These are phyloP conservation scores for Ophiostoma himal-ulmi DNA, from an alignment of 2,329 filamentous ascomycete species.

Conservation along the genomic window DNA sequence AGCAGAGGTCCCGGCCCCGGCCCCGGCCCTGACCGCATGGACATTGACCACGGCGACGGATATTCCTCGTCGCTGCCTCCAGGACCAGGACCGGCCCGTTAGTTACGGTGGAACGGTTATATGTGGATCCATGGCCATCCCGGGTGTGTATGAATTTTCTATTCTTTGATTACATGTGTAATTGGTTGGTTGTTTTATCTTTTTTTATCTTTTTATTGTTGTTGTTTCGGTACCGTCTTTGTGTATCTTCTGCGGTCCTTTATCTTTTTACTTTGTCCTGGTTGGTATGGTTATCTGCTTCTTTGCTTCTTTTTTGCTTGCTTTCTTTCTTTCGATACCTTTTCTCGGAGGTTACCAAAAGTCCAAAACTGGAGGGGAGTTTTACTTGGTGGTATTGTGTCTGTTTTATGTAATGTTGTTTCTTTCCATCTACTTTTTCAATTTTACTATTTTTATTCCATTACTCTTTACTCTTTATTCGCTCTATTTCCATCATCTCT, in stretches of 20 bases:
- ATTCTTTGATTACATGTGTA: not conserved
- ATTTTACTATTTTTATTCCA: not conserved
- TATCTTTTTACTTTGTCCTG: not conserved
- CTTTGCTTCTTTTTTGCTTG: not conserved
- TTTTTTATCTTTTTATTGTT: not conserved
- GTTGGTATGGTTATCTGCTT: not conserved
- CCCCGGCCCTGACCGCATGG: slow-evolving; percentile 14
- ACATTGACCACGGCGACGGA: slow-evolving; percentile 16
- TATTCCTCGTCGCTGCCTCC: not conserved
- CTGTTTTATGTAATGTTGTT: not conserved
- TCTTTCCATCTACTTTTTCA: not conserved
- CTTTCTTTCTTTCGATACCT: not conserved
- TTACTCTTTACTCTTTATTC: not conserved
- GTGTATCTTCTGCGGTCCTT: not conserved
- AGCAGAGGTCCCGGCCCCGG: not conserved
- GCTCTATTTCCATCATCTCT: not conserved
- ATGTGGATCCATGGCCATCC: not conserved
- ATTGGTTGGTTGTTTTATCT: not conserved
- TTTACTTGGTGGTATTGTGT: slow-evolving; percentile 3
- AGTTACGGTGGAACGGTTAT: not conserved
- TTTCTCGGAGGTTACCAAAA: slow-evolving; percentile 7
- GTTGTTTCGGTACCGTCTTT: not conserved
- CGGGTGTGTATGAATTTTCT: not conserved
- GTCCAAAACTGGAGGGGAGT: slow-evolving; percentile 6
- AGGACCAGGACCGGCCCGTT: not conserved